A percentile compares a stretch with the other conserved stretches of the same genome.
Conservation (phyloP, 75 land plant species). For the Cupressus sempervirens region DNA sequence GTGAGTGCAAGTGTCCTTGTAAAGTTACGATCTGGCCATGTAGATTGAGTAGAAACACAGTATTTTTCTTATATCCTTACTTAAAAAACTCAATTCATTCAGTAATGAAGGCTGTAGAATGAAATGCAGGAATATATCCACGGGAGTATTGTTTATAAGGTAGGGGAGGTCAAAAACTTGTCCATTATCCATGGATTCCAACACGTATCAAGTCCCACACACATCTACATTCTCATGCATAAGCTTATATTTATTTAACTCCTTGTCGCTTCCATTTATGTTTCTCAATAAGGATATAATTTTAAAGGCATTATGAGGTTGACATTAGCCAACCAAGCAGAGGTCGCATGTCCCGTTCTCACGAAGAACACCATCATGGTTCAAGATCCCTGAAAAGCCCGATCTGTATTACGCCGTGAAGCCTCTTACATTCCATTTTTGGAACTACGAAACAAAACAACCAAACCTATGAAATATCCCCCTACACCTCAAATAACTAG, state of each 20-base stretch:
- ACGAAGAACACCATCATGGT: not conserved
- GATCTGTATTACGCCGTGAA: not conserved
- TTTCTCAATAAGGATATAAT: not conserved
- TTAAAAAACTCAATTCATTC: not conserved
- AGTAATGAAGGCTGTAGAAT: not conserved
- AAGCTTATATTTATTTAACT: not conserved
- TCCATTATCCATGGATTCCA: not conserved
- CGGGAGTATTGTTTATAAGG: not conserved
- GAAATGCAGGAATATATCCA: not conserved
- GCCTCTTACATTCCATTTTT: not conserved
- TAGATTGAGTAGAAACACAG: not conserved
- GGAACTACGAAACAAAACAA: not conserved
- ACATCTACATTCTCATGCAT: not conserved
- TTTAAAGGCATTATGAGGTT: not conserved
- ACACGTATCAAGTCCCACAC: not conserved
- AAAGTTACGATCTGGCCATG: not conserved
- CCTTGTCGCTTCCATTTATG: not conserved
- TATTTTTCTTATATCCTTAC: not conserved
- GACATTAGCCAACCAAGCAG: not conserved
- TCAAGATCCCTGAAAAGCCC: not conserved
- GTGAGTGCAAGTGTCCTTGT: not conserved
- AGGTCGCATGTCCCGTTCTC: not conserved
- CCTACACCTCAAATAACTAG: not conserved
- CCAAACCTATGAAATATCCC: constrained; percentile 2
- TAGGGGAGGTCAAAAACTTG: not conserved